Conservation (phyloP, 176 grass and related monocot genomes). For the Paspalum vaginatum region DNA sequence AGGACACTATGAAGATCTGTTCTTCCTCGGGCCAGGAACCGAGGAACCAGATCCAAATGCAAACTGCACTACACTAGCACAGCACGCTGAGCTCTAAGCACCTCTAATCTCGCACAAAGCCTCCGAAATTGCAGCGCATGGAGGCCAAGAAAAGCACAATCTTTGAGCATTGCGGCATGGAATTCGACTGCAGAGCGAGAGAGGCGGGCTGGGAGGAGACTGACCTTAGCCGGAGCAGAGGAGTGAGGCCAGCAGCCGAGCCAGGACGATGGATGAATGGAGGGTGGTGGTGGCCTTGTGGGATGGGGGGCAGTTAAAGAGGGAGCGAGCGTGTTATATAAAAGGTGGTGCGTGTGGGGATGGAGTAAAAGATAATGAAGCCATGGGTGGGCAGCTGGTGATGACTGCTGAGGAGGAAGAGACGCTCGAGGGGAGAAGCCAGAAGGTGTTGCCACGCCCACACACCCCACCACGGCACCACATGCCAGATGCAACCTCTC, state of each 20-base stretch:
- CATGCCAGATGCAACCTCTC: background rate
- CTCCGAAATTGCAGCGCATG: background rate
- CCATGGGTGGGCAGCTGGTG: slow-evolving; percentile 56
- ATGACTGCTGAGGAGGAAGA: slow-evolving; percentile 17
- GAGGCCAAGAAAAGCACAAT: background rate
- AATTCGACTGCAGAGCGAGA: background rate
- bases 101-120: background rate
- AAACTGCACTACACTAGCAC: background rate
- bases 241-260: slow-evolving; percentile 37
- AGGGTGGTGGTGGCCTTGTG: background rate
- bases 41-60: slow-evolving; percentile 50
- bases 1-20: slow-evolving; percentile 39
- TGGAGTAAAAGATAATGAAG: slow-evolving; percentile 48
- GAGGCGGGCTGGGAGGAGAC: slow-evolving; percentile 30
- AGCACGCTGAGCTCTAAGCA: background rate
- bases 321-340: slow-evolving; percentile 43
- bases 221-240: slow-evolving; percentile 61
- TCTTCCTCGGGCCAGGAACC: slow-evolving; percentile 43
- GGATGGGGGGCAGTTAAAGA: slow-evolving; percentile 23
- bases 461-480: background rate
- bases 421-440: background rate
- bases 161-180: slow-evolving; percentile 13
- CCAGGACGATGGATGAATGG: slow-evolving; percentile 25
- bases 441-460: background rate
- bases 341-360: slow-evolving; percentile 34